These are phyloP conservation scores for Sugiyamaella novakii DNA, from an alignment of 1,139 yeast species.

Conservation along the genomic window DNA sequence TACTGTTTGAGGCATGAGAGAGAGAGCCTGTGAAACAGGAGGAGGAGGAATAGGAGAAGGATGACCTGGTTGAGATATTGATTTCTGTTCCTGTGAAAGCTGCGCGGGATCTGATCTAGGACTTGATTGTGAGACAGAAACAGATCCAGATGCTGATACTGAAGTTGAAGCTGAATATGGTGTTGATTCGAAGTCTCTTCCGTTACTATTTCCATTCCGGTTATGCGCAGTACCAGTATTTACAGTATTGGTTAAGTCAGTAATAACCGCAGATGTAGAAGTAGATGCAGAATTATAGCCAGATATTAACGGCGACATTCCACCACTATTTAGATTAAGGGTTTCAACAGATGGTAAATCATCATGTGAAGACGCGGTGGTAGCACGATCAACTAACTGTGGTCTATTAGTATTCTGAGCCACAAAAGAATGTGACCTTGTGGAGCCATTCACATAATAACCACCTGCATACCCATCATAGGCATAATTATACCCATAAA, in stretches of 20 bases:
- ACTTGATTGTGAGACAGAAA: not conserved
- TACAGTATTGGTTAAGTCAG: not conserved
- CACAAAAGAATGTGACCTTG: slow-evolving; percentile 8
- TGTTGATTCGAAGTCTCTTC: too few relatives aligned
- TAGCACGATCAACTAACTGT: not conserved
- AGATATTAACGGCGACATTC: not conserved
- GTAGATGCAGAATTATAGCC: not conserved
- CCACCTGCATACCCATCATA: slow-evolving; percentile 16
- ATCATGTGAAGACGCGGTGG: not conserved
- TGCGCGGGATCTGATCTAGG: too few relatives aligned
- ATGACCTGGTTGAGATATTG: not conserved
- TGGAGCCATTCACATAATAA: slow-evolving; percentile 7
- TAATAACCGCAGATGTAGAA: not conserved
- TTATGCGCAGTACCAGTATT: too few relatives aligned
- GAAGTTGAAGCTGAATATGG: too few relatives aligned
- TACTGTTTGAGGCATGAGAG: slow-evolving; percentile 3
- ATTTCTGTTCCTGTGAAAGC: too few relatives aligned
- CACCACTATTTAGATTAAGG: not conserved
- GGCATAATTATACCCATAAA: slow-evolving; percentile 14
- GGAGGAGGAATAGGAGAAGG: not conserved
- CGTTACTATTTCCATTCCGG: too few relatives aligned
- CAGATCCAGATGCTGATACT: too few relatives aligned
- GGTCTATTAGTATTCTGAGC: not conserved
- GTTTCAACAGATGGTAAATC: not conserved
- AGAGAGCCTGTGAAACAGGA: not conserved